Evolutionary conservation across 805 yeast species (phyloP), one percentile per base, ranked within the genome.

Genomic region (Saitoella complicata): DNA sequence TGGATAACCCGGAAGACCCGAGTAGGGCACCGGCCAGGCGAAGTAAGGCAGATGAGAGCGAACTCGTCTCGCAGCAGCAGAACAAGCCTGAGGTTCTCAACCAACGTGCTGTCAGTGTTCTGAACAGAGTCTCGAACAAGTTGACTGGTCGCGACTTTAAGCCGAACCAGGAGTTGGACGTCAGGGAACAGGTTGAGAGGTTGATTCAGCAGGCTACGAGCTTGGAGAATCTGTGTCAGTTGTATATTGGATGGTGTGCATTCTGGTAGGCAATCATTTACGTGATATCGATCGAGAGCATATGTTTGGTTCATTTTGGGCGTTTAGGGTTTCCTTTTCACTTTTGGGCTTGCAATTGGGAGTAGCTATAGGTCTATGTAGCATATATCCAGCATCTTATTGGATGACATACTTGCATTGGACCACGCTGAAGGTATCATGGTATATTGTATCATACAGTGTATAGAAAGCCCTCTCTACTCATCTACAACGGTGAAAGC

Each of bases 181-280:
- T 87, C 36, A 80, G 93, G 1, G 75, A 80, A 2, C 99, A 91
- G 61, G 97, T 91, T 36, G 97, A 91, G 54, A 80, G 79, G 58
- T 67, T 91, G 58, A 91, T 91, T 43, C 94, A 83, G 55, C 95
- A 91, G 59, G 97, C 98, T 1, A 91, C 97, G 0, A 80, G 94
- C 41, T 93, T 88, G 32, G 97, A 91, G 58, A 91, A 91, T 55
- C 65, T 91, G 45, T 91, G 97, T 57, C 96, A 86, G 62, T 98
- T 88, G 62, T 91, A 83, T 58, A 81, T 91, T 49, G 99, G 99
- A 12, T 91, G 99, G 99, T 91, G 99, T 64, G 83, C 97, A 1
- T 91, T 88, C 73, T 91, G 98, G 97, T 88, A 56, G n/a, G n/a
- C n/a, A n/a, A n/a, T n/a, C n/a, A n/a, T n/a, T n/a, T n/a, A n/a